Base-by-base conservation (phyloP, 345 rosid species). In the Aegle marmelos region DNA sequence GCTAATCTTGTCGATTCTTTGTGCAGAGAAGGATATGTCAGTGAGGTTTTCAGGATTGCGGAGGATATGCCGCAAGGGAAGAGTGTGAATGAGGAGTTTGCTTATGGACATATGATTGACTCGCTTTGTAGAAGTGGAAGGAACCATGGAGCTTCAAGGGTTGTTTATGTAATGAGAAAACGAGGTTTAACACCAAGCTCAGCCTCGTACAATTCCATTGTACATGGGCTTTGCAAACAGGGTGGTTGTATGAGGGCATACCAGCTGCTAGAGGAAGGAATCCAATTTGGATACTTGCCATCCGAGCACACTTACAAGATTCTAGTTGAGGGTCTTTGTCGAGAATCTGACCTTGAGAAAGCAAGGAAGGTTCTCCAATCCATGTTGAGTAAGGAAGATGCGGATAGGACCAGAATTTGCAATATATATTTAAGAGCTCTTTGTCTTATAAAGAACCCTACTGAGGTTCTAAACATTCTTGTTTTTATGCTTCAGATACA, bases 61-160 rank as follows among this genome's bases (percentile, higher is more conserved):
- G 95, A 91, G 84, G 81, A 78, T 28, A 89, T 90, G 95, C 93
- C 91, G 34, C 94, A 91, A 78, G 88, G 89, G 3, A 82, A 77
- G 34, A 83, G 89, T 37, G 89, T 89, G 54, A 68, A 82, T 0
- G 86, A 82, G 82, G 91, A 84, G 37, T 87, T 90, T 77, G 89
- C 91, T 25, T 94, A 86, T 59, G 91, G 92, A 6, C 91, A 87
- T 72, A 89, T 93, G 91, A 90, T 94, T 72, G 87, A 93, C 88
- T 85, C 94, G 0, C 91, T 94, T 72, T 91, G 97, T 76, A 78
- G 85, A 50, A 73, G 73, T 58, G 87, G 89, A 73, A 88, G 87
- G 77, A 78, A 85, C 85, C 97, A 90, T 75, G 98, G 92, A 28
- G 97, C 97, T 83, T 89, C 97, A 5, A 88, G 97, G 88, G 74